phyloP scores from a whole-genome alignment of 345 rosid species.

The Anastatica hierochuntica region DNA sequence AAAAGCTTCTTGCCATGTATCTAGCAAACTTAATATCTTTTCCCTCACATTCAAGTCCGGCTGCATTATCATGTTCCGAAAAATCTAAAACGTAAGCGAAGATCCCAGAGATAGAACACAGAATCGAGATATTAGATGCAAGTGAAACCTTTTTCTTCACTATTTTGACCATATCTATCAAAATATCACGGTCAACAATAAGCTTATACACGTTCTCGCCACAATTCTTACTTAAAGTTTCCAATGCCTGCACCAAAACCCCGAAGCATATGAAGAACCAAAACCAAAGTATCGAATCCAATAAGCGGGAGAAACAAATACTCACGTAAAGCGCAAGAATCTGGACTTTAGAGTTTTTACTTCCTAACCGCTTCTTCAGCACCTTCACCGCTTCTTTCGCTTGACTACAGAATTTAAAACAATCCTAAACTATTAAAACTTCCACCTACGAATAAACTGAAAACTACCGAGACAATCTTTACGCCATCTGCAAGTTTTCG shows the following conservation, averaged over 20 bases:
- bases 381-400: conserved; percentile 77
- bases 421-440: not conserved
- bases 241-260: conserved; percentile 52
- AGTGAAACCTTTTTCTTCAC: conserved; percentile 80
- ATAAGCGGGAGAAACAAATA: not conserved
- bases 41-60: conserved; percentile 83
- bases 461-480: not conserved
- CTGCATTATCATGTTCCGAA: conserved; percentile 37
- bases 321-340: conserved; percentile 81
- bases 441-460: not conserved
- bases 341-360: conserved; percentile 74
- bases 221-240: conserved; percentile 88
- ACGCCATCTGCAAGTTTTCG: no score
- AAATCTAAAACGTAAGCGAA: conserved; percentile 4
- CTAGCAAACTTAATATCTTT: conserved; percentile 55
- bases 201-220: conserved; percentile 72
- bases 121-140: not conserved
- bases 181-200: conserved; percentile 72
- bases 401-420: conserved; percentile 49
- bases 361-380: conserved; percentile 79
- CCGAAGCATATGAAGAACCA: not conserved
- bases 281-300: not conserved
- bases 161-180: conserved; percentile 90
- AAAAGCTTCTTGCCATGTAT: conserved; percentile 55
- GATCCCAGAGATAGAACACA: not conserved